Evolutionary conservation across 306 rosid species (phyloP), one percentile per base, ranked within the genome.

Genomic region (Senna siamea): DNA sequence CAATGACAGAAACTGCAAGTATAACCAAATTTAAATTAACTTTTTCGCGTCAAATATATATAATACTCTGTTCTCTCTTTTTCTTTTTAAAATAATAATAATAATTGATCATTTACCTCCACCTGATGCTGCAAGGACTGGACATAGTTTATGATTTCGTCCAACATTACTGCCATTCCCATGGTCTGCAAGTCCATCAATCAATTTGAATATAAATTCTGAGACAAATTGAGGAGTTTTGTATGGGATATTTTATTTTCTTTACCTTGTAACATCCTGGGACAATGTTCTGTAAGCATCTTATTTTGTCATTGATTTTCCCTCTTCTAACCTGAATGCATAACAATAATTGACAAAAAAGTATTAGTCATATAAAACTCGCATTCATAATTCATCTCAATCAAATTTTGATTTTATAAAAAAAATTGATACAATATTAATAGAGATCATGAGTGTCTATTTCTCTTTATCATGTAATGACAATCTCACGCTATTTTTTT

Each of bases 81-180:
- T n/a, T n/a, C n/a, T n/a, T n/a, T n/a, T n/a, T n/a, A n/a, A n/a
- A n/a, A n/a, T n/a, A n/a, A n/a, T n/a, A n/a, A n/a, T n/a, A n/a
- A n/a, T n/a, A n/a, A n/a, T 54, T 74, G 26, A 80, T 71, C 20
- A 7, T 86, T 85, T 69, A 85, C 99, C 96, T 92, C 99, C 22
- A 94, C 96, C 76, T 94, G 99, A 83, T 89, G 88, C 84, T 94
- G 99, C 74, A 94, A 85, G 80, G 99, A 94, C 55, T 92, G 99
- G 30, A 94, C 97, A 84, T 94, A 94, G 79, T 92, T 94, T 71
- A 94, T 94, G 82, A 94, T 94, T 85, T 92, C 99, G 37, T 92
- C 99, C 84, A 94, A 85, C 99, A 94, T 94, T 13, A 92, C 98
- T 9, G 98, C 92, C 99, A 92, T 94, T 2, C 99, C 97, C 99